Percentiles rank a stretch among this genome's conserved stretches.
Conservation (phyloP, 2,329 filamentous ascomycete species). For the Tolypocladium sp. region DNA sequence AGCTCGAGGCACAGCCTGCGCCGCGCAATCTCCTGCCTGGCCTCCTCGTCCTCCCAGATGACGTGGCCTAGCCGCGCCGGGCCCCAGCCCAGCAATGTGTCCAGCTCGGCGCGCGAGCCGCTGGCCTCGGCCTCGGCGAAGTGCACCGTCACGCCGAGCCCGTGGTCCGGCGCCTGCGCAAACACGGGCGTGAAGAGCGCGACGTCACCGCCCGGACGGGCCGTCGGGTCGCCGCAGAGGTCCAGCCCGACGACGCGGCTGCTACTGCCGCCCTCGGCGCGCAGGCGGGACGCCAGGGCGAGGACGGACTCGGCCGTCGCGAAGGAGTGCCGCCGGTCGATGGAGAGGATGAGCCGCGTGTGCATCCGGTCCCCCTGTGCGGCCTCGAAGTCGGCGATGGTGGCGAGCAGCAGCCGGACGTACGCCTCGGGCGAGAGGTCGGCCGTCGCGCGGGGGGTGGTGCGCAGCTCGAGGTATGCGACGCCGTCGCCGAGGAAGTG, state of each 20-base stretch:
- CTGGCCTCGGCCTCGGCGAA: constrained; percentile 63
- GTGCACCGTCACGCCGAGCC: constrained; percentile 61
- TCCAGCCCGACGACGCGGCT: constrained; percentile 64
- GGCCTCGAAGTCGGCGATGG: constrained; percentile 45
- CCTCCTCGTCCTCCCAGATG: constrained; percentile 57
- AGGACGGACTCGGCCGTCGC: constrained; percentile 55
- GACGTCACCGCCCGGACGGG: constrained; percentile 45
- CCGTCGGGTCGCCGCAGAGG: constrained; percentile 64
- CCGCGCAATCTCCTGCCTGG: constrained; percentile 44
- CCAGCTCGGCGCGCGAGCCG: constrained; percentile 49
- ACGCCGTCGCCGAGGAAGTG: constrained; percentile 65
- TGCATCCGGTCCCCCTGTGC: constrained; percentile 34
- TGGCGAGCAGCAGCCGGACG: constrained; percentile 53
- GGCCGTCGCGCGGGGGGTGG: constrained; percentile 60
- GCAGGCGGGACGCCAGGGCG: constrained; percentile 43
- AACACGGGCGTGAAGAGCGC: constrained; percentile 52
- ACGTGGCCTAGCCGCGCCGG: constrained; percentile 71
- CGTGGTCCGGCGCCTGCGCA: constrained; percentile 39
- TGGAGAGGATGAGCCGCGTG: constrained; percentile 60
- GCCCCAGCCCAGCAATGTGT: constrained; percentile 52
- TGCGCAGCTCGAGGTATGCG: constrained; percentile 70
- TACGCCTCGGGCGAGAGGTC: constrained; percentile 54
- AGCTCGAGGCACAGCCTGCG: constrained; percentile 60
- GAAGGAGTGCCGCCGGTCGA: constrained; percentile 57
- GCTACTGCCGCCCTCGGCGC: constrained; percentile 26